Evolutionary conservation across 306 rosid genomes (phyloP).

Genomic region (Lathyrus oleraceus): DNA sequence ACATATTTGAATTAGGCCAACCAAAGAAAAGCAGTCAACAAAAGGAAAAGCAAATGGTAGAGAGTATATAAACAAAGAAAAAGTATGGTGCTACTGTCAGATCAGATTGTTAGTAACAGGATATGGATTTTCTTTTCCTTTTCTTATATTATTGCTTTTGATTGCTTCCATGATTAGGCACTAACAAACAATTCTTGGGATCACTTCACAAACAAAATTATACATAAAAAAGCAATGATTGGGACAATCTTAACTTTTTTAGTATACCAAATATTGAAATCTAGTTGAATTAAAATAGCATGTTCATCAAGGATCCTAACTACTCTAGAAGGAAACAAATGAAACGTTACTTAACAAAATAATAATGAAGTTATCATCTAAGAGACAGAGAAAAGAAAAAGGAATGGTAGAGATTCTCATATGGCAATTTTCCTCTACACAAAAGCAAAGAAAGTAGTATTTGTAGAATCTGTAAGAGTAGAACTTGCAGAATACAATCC

Average conservation of each 20-base stretch:
- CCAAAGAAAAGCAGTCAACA: constrained; percentile 80
- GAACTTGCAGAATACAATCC: constrained; percentile 20
- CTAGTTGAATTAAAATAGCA: constrained; percentile 40
- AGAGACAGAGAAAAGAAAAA: constrained; percentile 2
- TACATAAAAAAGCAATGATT: constrained; percentile 82
- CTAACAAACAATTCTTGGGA: constrained; percentile 58
- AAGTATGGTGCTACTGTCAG: constrained; percentile 53
- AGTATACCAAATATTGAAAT: constrained; percentile 57
- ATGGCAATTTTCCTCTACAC: constrained; percentile 23
- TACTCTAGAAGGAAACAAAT: constrained; percentile 38
- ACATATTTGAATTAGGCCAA: constrained; percentile 43
- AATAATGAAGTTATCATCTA: constrained; percentile 43
- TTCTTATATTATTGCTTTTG: constrained; percentile 54
- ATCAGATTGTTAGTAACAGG: constrained; percentile 49
- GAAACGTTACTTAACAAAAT: constrained; percentile 27
- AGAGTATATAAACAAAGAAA: constrained; percentile 47
- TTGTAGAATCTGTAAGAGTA: constrained; percentile 33
- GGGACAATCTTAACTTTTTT: constrained; percentile 53
- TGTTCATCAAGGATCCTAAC: constrained; percentile 45
- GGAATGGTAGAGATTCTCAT: neutral
- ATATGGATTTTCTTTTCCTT: constrained; percentile 46
- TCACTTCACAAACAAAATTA: constrained; percentile 66
- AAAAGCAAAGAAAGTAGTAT: constrained; percentile 30
- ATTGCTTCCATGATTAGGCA: constrained; percentile 82
- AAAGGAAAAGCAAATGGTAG: constrained; percentile 50